Conservation (phyloP, 1,284 basidiomycete species). For the Malassezia equina region DNA sequence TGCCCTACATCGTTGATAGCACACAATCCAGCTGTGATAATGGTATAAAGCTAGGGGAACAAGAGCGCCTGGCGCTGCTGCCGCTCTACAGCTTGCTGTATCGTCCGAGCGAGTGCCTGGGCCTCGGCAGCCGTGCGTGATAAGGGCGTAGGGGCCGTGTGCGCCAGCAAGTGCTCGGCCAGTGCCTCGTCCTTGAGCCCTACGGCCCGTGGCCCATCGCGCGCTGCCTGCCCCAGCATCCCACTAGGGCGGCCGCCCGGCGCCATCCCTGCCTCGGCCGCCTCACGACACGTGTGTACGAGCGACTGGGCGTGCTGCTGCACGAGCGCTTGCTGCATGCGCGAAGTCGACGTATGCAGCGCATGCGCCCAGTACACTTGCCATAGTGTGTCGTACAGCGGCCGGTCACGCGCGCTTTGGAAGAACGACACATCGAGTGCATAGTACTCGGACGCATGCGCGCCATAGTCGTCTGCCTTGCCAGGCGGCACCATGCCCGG, state of each 20-base stretch:
- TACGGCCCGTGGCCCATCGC: not conserved
- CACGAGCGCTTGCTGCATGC: conserved; percentile 52
- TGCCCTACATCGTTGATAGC: not conserved
- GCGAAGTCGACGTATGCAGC: conserved; percentile 61
- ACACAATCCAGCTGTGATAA: not conserved
- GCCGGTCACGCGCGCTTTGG: conserved; percentile 75
- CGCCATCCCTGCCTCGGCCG: conserved; percentile 15
- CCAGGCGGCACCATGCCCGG: conserved; percentile 62
- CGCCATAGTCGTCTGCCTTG: conserved; percentile 55
- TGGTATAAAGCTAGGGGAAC: conserved; percentile 18
- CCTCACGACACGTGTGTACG: conserved; percentile 63
- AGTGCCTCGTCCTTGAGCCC: not conserved
- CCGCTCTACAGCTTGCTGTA: conserved; percentile 77
- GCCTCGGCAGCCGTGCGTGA: not conserved
- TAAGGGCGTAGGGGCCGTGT: not conserved
- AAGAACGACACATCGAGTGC: conserved; percentile 86
- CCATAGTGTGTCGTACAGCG: conserved; percentile 81
- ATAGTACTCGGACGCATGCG: conserved; percentile 95
- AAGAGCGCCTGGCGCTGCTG: conserved; percentile 70
- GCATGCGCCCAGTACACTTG: conserved; percentile 99
- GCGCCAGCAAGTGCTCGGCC: not conserved
- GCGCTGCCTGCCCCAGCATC: conserved; percentile 1
- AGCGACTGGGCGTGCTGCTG: conserved; percentile 77
- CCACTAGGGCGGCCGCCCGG: not conserved
- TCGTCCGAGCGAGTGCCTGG: conserved; percentile 36